These are phyloP conservation scores for Penicillium sp. DNA, from an alignment of 2,329 filamentous ascomycete genomes.

Conservation along the genomic window DNA sequence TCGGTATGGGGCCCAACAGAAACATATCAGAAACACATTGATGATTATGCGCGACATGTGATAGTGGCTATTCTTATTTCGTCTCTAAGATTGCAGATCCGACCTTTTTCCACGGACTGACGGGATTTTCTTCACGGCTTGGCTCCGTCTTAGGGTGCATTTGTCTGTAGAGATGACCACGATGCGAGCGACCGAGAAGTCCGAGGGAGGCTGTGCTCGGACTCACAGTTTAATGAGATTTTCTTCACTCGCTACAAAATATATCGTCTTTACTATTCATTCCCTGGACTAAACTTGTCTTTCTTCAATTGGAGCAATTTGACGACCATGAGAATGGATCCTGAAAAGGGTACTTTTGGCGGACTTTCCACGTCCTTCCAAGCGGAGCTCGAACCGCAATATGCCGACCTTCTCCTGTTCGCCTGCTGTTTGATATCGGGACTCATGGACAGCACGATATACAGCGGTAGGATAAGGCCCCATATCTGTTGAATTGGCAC, in stretches of 20 bases:
- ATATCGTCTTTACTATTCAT: not conserved
- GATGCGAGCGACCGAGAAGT: not conserved
- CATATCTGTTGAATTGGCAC: not conserved
- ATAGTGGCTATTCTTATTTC: constrained; percentile 1
- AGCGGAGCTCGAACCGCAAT: constrained; percentile 22
- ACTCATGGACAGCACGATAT: constrained; percentile 33
- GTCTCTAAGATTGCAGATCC: not conserved
- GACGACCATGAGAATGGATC: constrained; percentile 4
- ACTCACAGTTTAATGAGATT: not conserved
- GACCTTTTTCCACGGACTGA: not conserved
- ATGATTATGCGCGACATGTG: not conserved
- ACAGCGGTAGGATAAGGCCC: constrained; percentile 23
- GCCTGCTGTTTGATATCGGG: constrained; percentile 32
- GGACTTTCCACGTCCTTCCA: constrained; percentile 17
- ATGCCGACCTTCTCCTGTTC: constrained; percentile 28
- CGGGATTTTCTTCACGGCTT: not conserved
- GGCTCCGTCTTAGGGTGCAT: constrained; percentile 9
- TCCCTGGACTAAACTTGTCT: not conserved
- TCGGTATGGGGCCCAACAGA: not conserved
- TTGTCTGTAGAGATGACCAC: not conserved
- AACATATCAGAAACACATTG: not conserved
- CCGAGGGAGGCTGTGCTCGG: not conserved
- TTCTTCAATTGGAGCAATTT: not conserved
- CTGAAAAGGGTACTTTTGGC: constrained; percentile 1
- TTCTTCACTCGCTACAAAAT: not conserved